Percentiles rank a stretch among this genome's conserved stretches.
phyloP scores from a whole-genome alignment of 1,284 basidiomycete species.

The Boletus hoseneyae region DNA sequence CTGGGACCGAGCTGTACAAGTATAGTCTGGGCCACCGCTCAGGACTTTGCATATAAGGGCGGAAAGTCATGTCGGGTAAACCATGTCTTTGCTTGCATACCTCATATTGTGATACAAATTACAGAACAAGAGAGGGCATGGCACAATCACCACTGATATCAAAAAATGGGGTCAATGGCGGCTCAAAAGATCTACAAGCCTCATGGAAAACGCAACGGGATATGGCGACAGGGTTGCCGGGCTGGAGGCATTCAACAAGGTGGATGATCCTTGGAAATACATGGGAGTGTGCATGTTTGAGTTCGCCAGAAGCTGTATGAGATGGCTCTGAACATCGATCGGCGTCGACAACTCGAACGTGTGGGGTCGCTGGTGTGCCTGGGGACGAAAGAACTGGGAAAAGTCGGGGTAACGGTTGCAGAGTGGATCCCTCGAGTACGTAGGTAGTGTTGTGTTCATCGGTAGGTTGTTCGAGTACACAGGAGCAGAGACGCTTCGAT shows the following conservation, averaged over 20 bases:
- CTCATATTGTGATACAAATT: conserved; percentile 8
- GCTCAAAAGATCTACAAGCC: conserved; percentile 16
- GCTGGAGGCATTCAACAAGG: neutral
- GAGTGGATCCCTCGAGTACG: conserved; percentile 33
- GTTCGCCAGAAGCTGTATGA: neutral
- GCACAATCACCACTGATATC: neutral
- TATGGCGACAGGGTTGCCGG: neutral
- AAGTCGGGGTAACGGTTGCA: conserved; percentile 33
- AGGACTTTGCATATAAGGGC: neutral
- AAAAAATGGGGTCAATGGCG: neutral
- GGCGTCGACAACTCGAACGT: conserved; percentile 1
- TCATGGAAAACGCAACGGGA: conserved; percentile 25
- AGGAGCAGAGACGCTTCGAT: conserved; percentile 7
- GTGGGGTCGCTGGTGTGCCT: conserved; percentile 10
- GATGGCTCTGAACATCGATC: neutral
- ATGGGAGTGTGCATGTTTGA: neutral
- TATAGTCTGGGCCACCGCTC: conserved; percentile 41
- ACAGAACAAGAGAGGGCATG: conserved; percentile 10
- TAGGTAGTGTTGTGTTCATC: neutral
- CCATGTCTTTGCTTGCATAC: neutral
- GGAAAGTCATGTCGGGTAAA: neutral
- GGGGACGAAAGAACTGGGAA: conserved; percentile 30
- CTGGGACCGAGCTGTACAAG: conserved; percentile 38
- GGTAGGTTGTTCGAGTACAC: neutral
- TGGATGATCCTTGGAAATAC: conserved; percentile 2